Evolutionary conservation across 176 grass and related monocot species (phyloP), one percentile per base, ranked within the genome.

Genomic region (Triticum timopheevii): DNA sequence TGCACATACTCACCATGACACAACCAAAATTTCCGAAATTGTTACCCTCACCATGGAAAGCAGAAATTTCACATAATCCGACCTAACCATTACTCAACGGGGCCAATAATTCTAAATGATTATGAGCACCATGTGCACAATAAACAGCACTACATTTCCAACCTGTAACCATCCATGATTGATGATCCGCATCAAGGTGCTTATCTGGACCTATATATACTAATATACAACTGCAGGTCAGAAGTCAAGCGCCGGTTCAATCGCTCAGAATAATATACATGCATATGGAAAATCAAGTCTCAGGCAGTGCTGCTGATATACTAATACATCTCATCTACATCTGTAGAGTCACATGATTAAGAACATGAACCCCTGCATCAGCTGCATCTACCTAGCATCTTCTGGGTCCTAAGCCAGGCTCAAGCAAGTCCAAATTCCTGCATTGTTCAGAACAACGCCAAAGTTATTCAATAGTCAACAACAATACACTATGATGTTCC

Each of bases 351-450:
- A 39, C 73, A 86, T 82, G 86, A 45, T 44, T 39, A 38, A 88
- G 38, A n/a, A 64, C 65, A 56, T 34, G 88, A 79, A 31, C 31
- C 70, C 16, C 19, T 33, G 66, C 10, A 58, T 35, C 77, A 69
- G 35, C 39, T 76, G 24, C 42, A 65, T 28, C 45, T 31, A 65
- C 30, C 63, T 73, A 78, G 52, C 86, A 88, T 76, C 65, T 79
- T 54, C 10, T 65, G 40, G 30, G 20, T 65, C 39, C 65, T 80
- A 87, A 52, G 13, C 28, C 39, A 81, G 13, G 49, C 20, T 65
- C 74, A 25, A 74, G 65, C 39, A 75, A 34, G 39, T 67, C 49
- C 74, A 54, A 13, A 80, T 20, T 54, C 73, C 80, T 87, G 72
- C 74, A 80, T 84, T 79, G 8, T 50, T 33, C 74, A 36, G 56